A percentile compares a stretch with the other conserved stretches of the same genome.
Conservation (phyloP, 768 basidiomycete species). For the Baorangia bicolor region DNA sequence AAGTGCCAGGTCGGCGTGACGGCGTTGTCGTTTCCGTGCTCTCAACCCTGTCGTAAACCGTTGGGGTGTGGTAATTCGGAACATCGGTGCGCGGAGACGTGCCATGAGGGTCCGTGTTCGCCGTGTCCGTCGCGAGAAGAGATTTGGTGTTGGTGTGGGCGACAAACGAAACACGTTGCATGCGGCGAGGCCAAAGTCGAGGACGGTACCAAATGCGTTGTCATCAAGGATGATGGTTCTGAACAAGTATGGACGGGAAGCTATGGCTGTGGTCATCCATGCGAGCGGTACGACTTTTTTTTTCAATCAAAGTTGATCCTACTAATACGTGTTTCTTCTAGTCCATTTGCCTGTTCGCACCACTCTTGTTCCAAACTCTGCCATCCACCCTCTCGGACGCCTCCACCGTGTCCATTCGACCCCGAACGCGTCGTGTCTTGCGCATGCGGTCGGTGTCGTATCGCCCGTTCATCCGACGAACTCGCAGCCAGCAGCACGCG, state of each 20-base stretch:
- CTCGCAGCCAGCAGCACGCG: constrained; percentile 1
- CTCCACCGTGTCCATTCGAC: constrained; percentile 69
- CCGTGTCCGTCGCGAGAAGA: constrained; percentile 56
- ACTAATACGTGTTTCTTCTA: constrained; percentile 21
- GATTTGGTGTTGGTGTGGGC: constrained; percentile 81
- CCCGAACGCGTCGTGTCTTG: constrained; percentile 69
- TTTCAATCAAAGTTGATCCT: neutral
- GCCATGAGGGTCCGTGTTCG: constrained; percentile 77
- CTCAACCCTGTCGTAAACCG: constrained; percentile 36
- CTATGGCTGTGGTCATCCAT: constrained; percentile 58
- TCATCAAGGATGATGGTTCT: constrained; percentile 29
- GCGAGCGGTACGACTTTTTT: constrained; percentile 47
- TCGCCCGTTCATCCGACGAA: constrained; percentile 39
- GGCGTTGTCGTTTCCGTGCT: constrained; percentile 35
- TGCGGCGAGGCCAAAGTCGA: constrained; percentile 66
- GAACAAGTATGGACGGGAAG: constrained; percentile 63
- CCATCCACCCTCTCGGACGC: constrained; percentile 64
- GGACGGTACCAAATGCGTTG: constrained; percentile 34
- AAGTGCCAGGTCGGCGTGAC: constrained; percentile 49
- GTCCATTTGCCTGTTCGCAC: constrained; percentile 70
- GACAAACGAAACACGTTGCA: constrained; percentile 49
- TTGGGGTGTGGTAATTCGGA: constrained; percentile 62
- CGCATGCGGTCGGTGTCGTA: constrained; percentile 68
- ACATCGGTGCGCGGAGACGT: constrained; percentile 67
- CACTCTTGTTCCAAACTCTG: constrained; percentile 77